Conservation (phyloP, 106 monocot species). For the Dioscorea dumetorum region DNA sequence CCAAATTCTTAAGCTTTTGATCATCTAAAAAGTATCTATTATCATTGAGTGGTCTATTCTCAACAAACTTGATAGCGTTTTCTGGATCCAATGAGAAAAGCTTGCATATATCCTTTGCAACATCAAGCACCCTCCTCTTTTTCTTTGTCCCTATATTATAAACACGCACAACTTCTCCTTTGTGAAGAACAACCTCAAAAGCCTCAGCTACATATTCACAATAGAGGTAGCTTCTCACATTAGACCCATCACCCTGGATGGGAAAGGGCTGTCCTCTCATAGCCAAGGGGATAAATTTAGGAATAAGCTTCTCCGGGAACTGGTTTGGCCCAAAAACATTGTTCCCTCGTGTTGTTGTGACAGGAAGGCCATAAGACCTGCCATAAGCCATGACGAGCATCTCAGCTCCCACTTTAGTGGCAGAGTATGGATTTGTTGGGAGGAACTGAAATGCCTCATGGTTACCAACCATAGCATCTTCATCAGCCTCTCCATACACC, state of each 20-base stretch:
- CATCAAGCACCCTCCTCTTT: slow-evolving; percentile 26
- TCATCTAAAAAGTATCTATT: slow-evolving; percentile 53
- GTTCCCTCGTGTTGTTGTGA: neutral
- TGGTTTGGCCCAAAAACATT: slow-evolving; percentile 8
- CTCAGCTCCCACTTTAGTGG: slow-evolving; percentile 29
- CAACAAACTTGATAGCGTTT: slow-evolving; percentile 25
- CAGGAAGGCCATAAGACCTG: slow-evolving; percentile 6
- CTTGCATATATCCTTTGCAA: slow-evolving; percentile 21
- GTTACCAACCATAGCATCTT: slow-evolving; percentile 30
- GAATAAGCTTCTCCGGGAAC: slow-evolving; percentile 10
- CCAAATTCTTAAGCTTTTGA: slow-evolving; percentile 43
- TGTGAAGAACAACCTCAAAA: slow-evolving; percentile 11
- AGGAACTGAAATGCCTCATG: slow-evolving; percentile 26
- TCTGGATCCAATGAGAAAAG: slow-evolving; percentile 18
- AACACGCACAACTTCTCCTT: slow-evolving; percentile 7
- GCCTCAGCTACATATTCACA: slow-evolving; percentile 12
- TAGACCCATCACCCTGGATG: slow-evolving; percentile 1
- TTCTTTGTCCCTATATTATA: slow-evolving; percentile 16
- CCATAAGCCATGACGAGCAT: slow-evolving; percentile 24
- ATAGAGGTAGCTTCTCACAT: slow-evolving; percentile 9
- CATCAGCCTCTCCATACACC: slow-evolving; percentile 31
- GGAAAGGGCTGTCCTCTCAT: slow-evolving; percentile 4
- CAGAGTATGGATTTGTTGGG: slow-evolving; percentile 28
- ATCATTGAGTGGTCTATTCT: slow-evolving; percentile 57
- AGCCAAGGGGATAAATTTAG: slow-evolving; percentile 9